phyloP scores from a whole-genome alignment of 441 rosid genomes.

The Dalechampia spathulata region DNA sequence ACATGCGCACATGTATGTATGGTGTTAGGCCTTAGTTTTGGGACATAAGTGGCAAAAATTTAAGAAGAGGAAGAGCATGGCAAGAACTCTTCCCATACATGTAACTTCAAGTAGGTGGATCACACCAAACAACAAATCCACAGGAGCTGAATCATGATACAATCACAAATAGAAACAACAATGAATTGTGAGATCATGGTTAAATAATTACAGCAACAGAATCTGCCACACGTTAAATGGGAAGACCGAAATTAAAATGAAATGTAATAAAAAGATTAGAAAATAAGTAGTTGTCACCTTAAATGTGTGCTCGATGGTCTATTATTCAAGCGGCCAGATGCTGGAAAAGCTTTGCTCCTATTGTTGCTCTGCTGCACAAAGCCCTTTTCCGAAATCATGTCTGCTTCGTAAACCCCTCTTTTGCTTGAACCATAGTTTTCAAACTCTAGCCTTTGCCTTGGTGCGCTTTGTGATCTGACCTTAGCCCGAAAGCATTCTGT shows the following conservation, averaged over 20 bases:
- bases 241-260: background rate
- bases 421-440: constrained; percentile 48
- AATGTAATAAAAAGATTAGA: background rate
- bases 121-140: background rate
- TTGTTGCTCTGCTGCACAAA: constrained; percentile 38
- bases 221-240: constrained; percentile 11
- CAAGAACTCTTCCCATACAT: background rate
- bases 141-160: background rate
- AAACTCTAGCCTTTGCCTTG: constrained; percentile 63
- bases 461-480: constrained; percentile 75
- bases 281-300: constrained; percentile 22
- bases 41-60: no score
- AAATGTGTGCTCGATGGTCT: constrained; percentile 35
- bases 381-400: constrained; percentile 31
- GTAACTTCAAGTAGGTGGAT: background rate
- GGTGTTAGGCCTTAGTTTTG: no score
- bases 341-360: constrained; percentile 57
- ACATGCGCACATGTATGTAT: no score
- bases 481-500: constrained; percentile 82
- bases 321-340: constrained; percentile 70
- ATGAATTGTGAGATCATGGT: constrained; percentile 10
- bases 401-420: constrained; percentile 37
- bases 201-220: constrained; percentile 29
- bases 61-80: background rate
- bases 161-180: background rate